Evolutionary conservation across 1,139 yeast species (phyloP).

Genomic region (Ogataea hybrid): DNA sequence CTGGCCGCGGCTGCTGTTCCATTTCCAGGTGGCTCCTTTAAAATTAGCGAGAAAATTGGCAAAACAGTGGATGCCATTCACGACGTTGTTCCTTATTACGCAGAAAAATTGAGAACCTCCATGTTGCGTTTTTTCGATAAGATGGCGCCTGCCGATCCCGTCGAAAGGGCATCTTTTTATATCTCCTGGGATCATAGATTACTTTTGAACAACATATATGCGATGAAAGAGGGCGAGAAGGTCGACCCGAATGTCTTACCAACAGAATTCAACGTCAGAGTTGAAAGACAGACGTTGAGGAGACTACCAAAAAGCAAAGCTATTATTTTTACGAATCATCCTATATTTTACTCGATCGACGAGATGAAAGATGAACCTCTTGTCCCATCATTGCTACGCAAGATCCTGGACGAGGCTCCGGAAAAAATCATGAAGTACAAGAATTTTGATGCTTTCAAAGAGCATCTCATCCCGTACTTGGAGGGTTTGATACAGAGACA

Average conservation of each 20-base stretch:
- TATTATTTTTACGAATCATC: constrained; percentile 60
- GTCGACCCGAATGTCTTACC: constrained; percentile 34
- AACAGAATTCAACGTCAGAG: constrained; percentile 49
- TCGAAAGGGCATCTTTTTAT: constrained; percentile 76
- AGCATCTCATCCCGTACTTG: constrained; percentile 57
- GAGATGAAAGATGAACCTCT: constrained; percentile 79
- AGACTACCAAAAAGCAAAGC: constrained; percentile 50
- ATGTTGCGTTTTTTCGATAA: constrained; percentile 75
- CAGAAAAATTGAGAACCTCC: constrained; percentile 60
- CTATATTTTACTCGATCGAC: constrained; percentile 64
- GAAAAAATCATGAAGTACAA: constrained; percentile 63
- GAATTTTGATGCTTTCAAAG: constrained; percentile 54
- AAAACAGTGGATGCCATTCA: constrained; percentile 63
- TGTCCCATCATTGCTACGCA: constrained; percentile 63
- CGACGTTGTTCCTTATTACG: constrained; percentile 69
- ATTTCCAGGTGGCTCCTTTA: constrained; percentile 75
- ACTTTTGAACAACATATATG: constrained; percentile 53
- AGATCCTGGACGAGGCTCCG: constrained; percentile 65
- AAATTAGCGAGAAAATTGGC: constrained; percentile 58
- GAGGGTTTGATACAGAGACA: constrained; percentile 58
- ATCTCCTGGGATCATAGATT: constrained; percentile 70
- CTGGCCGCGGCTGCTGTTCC: constrained; percentile 75
- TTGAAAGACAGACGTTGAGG: constrained; percentile 55
- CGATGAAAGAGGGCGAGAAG: constrained; percentile 40
- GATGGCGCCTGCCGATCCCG: constrained; percentile 58